Conservation (phyloP, 148 eudicot genomes). For the Silene latifolia region DNA sequence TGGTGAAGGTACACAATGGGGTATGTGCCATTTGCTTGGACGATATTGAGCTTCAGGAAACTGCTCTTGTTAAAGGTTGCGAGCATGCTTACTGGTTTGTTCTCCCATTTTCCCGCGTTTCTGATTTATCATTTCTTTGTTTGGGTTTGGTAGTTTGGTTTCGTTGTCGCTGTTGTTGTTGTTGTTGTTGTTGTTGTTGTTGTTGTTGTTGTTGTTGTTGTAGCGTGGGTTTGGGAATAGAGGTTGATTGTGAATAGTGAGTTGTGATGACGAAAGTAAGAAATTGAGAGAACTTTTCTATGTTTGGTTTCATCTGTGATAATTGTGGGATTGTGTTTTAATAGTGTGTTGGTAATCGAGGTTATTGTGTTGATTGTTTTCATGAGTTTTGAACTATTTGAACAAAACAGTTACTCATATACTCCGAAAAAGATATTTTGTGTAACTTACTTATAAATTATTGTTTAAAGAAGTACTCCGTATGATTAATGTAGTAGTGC, state of each 20-base stretch:
- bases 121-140: neutral
- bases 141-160: neutral
- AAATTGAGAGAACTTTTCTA: neutral
- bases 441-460: too few species aligned
- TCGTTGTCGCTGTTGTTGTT: neutral
- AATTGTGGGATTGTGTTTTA: neutral
- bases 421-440: neutral
- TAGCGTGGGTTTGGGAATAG: neutral
- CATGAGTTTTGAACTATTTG: neutral
- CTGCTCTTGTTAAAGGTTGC: slow-evolving; percentile 96
- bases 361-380: neutral
- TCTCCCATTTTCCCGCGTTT: neutral
- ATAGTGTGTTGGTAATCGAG: neutral
- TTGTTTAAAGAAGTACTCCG: too few species aligned
- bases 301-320: neutral
- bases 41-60: slow-evolving; percentile 64
- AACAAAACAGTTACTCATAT: neutral
- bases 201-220: too few species aligned
- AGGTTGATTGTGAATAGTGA: slow-evolving; percentile 1
- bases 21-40: slow-evolving; percentile 86
- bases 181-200: too few species aligned
- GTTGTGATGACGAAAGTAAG: neutral
- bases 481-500: neutral
- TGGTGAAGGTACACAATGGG: slow-evolving; percentile 47
- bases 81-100: slow-evolving; percentile 99